Conservation (phyloP, 441 rosid species). For the Capsella rubella region DNA sequence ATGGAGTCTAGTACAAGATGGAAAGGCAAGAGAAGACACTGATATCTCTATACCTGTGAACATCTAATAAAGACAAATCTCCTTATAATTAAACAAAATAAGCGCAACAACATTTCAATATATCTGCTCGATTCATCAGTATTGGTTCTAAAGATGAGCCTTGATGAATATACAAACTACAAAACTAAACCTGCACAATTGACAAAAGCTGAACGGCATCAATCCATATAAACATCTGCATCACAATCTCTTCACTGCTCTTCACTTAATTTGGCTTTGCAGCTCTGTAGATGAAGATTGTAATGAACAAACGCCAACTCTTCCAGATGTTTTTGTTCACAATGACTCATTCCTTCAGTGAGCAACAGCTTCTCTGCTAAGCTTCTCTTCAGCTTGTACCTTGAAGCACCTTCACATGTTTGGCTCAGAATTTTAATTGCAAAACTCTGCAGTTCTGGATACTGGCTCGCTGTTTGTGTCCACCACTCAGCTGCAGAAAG, state of each 20-base stretch:
- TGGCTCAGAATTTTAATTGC: constrained; percentile 58
- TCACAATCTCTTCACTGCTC: constrained; percentile 44
- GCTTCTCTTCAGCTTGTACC: constrained; percentile 55
- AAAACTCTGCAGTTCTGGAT: constrained; percentile 59
- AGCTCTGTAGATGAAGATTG: constrained; percentile 52
- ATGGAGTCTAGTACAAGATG: constrained; percentile 26
- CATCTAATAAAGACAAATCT: constrained; percentile 44
- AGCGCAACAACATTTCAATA: constrained; percentile 18
- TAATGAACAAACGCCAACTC: constrained; percentile 55
- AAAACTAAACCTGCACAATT: constrained; percentile 18
- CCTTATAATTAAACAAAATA: constrained; percentile 36
- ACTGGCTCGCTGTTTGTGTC: constrained; percentile 49
- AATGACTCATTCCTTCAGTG: constrained; percentile 32
- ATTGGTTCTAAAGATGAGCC: constrained; percentile 6
- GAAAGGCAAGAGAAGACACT: constrained; percentile 39
- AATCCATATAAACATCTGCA: constrained; percentile 18
- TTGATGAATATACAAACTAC: constrained; percentile 15
- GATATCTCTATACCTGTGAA: constrained; percentile 43
- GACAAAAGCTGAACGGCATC: constrained; percentile 17
- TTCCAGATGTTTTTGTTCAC: constrained; percentile 43
- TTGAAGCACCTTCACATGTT: constrained; percentile 66
- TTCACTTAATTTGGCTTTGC: constrained; percentile 32
- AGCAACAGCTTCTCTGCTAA: constrained; percentile 57
- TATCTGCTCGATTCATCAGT: constrained; percentile 6
- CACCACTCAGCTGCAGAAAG: constrained; percentile 59